A percentile compares a stretch with the other conserved stretches of the same genome.
Conservation (phyloP, 768 basidiomycete species). For the Tylopilus balloui region DNA sequence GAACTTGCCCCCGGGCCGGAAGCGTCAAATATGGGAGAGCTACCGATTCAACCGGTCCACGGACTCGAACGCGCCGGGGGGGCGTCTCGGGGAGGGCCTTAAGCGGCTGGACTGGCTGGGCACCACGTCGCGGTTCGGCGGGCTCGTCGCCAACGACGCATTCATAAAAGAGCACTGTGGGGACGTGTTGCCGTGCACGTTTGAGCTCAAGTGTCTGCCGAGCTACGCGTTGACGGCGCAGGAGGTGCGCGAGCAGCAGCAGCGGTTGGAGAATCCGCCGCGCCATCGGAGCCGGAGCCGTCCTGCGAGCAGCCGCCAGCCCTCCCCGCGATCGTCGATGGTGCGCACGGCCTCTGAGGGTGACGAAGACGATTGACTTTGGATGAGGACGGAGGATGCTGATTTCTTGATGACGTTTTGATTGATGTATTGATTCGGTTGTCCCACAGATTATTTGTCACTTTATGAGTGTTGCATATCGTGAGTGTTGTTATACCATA, state of each 20-base stretch:
- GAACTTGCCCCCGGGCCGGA: slow-evolving; percentile 30
- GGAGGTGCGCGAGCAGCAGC: slow-evolving; percentile 48
- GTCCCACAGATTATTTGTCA: slow-evolving; percentile 26
- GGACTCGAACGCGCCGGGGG: slow-evolving; percentile 63
- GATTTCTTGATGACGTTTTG: background rate
- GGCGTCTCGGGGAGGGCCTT: slow-evolving; percentile 56
- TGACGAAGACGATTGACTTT: slow-evolving; percentile 15
- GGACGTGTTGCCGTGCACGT: slow-evolving; percentile 52
- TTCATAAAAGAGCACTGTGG: slow-evolving; percentile 43
- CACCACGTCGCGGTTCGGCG: slow-evolving; percentile 57
- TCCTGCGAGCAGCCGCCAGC: slow-evolving; percentile 11
- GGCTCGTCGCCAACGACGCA: slow-evolving; percentile 45
- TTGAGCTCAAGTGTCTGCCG: slow-evolving; percentile 50
- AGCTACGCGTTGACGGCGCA: slow-evolving; percentile 45
- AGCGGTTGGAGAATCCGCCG: slow-evolving; percentile 25
- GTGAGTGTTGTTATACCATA: background rate
- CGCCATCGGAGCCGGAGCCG: slow-evolving; percentile 22
- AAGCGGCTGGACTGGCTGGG: slow-evolving; percentile 66
- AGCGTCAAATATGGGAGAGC: slow-evolving; percentile 43
- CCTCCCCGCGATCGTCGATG: slow-evolving; percentile 17
- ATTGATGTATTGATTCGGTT: background rate
- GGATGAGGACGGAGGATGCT: background rate
- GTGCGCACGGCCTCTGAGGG: slow-evolving; percentile 11
- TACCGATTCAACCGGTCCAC: slow-evolving; percentile 68
- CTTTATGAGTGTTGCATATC: slow-evolving; percentile 16